These are phyloP conservation scores for Skeletonema menzelii DNA, from an alignment of 108 stramenopile genomes.

Conservation along the genomic window DNA sequence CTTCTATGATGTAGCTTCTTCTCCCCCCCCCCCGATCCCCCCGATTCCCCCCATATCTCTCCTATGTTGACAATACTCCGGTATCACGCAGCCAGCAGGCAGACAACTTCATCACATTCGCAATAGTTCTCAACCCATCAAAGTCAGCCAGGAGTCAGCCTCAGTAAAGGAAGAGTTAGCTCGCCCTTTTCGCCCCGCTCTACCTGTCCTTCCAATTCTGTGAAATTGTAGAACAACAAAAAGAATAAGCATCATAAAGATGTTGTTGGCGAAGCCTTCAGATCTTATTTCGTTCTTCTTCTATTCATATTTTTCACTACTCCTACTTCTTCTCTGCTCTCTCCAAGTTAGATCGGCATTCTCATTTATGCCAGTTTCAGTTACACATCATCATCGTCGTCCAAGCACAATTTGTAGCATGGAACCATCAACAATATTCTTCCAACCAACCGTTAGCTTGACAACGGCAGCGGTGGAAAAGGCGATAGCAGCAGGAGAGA, in stretches of 20 bases:
- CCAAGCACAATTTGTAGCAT: background rate
- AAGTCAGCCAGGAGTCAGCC: too few species aligned
- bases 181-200: slow-evolving; percentile 90
- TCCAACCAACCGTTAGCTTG: slow-evolving; percentile 15
- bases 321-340: background rate
- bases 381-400: background rate
- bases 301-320: background rate
- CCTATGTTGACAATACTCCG: too few species aligned
- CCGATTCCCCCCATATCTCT: slow-evolving; percentile 36
- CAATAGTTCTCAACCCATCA: slow-evolving; percentile 85
- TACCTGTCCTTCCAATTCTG: slow-evolving; percentile 92
- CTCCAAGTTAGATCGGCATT: background rate
- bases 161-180: slow-evolving; percentile 98
- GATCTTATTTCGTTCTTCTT: too few species aligned
- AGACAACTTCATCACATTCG: slow-evolving; percentile 92
- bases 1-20: background rate
- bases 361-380: background rate
- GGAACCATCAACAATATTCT: slow-evolving; percentile 6
- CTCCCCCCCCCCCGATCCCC: background rate
- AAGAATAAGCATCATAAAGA: background rate
- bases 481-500: slow-evolving; percentile 36
- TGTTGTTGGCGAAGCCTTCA: background rate
- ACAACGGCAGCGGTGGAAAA: slow-evolving; percentile 28
- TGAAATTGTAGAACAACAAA: too few species aligned
- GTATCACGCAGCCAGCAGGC: slow-evolving; percentile 94